These are phyloP conservation scores for Hypoxylon sp. DNA, from an alignment of 2,329 filamentous ascomycete genomes.

Conservation along the genomic window DNA sequence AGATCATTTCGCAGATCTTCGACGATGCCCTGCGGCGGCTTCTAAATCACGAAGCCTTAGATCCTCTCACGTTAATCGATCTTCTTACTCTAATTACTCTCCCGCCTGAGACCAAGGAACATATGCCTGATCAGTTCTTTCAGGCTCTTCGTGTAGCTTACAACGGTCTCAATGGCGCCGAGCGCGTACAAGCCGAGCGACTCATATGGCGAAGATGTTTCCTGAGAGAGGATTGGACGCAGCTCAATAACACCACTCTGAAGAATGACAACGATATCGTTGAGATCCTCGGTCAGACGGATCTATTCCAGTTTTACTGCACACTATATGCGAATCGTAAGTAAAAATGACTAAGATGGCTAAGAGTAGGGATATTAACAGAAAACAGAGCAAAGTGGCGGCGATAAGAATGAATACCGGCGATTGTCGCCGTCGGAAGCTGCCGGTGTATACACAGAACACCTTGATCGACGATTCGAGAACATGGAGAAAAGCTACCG, in stretches of 20 bases:
- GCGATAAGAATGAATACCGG: conserved; percentile 60
- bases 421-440: conserved; percentile 68
- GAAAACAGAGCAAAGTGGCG: conserved; percentile 59
- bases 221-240: conserved; percentile 86
- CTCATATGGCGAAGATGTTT: conserved; percentile 91
- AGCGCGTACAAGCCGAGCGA: conserved; percentile 70
- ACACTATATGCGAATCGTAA: conserved; percentile 77
- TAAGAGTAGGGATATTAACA: conserved; percentile 21
- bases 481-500: conserved; percentile 74
- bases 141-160: conserved; percentile 76
- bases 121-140: conserved; percentile 79
- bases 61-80: conserved; percentile 77
- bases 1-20: conserved; percentile 79
- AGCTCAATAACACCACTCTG: conserved; percentile 81
- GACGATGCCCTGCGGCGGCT: conserved; percentile 78
- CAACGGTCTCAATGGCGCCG: conserved; percentile 68
- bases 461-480: conserved; percentile 73
- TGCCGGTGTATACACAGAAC: conserved; percentile 72
- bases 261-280: conserved; percentile 79
- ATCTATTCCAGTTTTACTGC: conserved; percentile 77
- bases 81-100: conserved; percentile 81
- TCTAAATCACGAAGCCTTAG: conserved; percentile 79
- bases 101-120: conserved; percentile 63
- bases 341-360: conserved; percentile 52
- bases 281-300: conserved; percentile 73